Percentiles rank a stretch among this genome's conserved stretches.
Evolutionary conservation across 192 early-diverging fungal species (phyloP).

Genomic region (Linnemannia elongata): DNA sequence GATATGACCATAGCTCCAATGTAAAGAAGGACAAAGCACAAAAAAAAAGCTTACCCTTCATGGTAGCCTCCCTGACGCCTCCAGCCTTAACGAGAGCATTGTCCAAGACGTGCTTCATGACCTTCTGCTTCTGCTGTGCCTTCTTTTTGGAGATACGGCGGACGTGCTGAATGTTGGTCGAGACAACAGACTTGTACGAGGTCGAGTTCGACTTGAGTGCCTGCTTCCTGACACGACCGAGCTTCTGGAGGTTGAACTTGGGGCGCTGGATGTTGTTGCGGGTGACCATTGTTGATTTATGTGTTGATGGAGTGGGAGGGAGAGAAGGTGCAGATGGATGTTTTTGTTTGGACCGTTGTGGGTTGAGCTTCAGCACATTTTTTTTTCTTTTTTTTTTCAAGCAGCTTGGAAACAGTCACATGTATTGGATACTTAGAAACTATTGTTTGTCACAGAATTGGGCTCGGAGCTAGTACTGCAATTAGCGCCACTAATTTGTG

Average conservation of each 20-base stretch:
- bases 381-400: constrained; percentile 5
- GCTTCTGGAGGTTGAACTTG: constrained; percentile 55
- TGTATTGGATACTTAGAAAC: neutral
- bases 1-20: neutral
- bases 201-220: constrained; percentile 52
- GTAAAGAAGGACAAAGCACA: too few species aligned
- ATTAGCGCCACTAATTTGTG: neutral
- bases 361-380: neutral
- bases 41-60: constrained; percentile 44
- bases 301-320: neutral
- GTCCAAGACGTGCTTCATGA: constrained; percentile 31
- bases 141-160: constrained; percentile 56
- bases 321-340: neutral
- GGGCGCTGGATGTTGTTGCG: constrained; percentile 56
- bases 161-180: constrained; percentile 55
- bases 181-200: constrained; percentile 50
- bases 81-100: constrained; percentile 50
- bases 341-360: constrained; percentile 2
- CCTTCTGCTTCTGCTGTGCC: constrained; percentile 50
- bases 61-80: constrained; percentile 49
- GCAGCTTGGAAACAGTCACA: neutral
- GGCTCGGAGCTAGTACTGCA: neutral
- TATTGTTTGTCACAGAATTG: neutral
- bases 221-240: constrained; percentile 56
- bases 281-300: constrained; percentile 40